phyloP scores from a whole-genome alignment of 2,329 filamentous ascomycete genomes.

The Falciphora oryzae region DNA sequence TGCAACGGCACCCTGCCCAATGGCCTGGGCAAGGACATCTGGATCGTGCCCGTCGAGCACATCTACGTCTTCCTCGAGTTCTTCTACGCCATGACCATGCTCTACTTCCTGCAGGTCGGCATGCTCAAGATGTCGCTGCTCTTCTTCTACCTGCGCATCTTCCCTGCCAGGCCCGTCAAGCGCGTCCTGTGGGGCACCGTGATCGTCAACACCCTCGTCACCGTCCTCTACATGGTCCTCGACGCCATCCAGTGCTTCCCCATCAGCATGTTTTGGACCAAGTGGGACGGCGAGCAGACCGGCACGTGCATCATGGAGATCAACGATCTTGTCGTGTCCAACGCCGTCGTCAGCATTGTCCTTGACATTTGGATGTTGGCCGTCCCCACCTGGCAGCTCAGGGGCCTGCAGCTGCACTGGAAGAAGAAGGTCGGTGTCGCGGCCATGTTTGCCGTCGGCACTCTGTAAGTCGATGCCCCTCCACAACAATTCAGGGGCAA shows the following conservation, averaged over 20 bases:
- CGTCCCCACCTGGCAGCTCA: conserved; percentile 35
- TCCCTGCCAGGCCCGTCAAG: conserved; percentile 22
- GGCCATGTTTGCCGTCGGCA: conserved; percentile 39
- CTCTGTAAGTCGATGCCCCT: conserved; percentile 20
- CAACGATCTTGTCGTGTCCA: conserved; percentile 40
- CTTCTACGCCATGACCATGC: conserved; percentile 23
- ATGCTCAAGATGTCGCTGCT: conserved; percentile 31
- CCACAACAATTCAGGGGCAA: too few relatives aligned
- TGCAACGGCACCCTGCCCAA: conserved; percentile 6
- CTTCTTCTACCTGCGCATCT: conserved; percentile 30
- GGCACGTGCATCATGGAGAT: conserved; percentile 41
- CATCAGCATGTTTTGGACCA: conserved; percentile 43
- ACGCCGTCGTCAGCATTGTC: conserved; percentile 38
- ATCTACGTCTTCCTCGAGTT: conserved; percentile 29
- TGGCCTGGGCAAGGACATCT: conserved; percentile 38
- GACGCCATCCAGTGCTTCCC: conserved; percentile 40
- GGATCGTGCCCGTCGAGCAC: conserved; percentile 35
- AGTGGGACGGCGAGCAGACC: conserved; percentile 39
- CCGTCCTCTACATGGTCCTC: conserved; percentile 25
- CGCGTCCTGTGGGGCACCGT: conserved; percentile 25
- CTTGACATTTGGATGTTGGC: conserved; percentile 36
- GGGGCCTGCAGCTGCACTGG: conserved; percentile 33
- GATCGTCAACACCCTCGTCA: conserved; percentile 23
- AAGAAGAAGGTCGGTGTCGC: conserved; percentile 39
- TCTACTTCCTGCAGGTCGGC: conserved; percentile 25